Base-by-base conservation (phyloP, 192 early-diverging fungal species). In the Diversispora epigaea region DNA sequence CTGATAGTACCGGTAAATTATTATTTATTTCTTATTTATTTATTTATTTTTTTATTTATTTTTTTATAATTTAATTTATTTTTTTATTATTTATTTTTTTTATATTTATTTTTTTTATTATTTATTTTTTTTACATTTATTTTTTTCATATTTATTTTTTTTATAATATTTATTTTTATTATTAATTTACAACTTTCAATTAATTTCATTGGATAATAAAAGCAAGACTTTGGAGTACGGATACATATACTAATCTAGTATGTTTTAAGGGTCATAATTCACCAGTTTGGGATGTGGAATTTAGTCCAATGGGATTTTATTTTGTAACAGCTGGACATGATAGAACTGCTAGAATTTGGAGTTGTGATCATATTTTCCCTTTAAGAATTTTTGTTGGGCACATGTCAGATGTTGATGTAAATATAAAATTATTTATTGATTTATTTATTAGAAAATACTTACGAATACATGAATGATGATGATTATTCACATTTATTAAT, bases 351-450 rank as follows among this genome's bases (percentile, higher is more conserved):
- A 84, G 96, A 49, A 84, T 99, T 21, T 99, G 96, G 96, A 94
- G 94, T 77, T 93, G 91, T 75, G 98, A 99, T 78, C 96, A 97
- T 74, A 94, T 98, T 49, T 92, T 93, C 78, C 95, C 96, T 12
- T 79, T 99, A 77, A 89, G 98, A 67, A 92, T 99, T 44, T 98
- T 99, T 89, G 96, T 94, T 67, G 98, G 98, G 22, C 98, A 99
- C 84, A 79, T 96, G 55, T 93, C 95, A 0, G 98, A 99, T 82
- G 98, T 99, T 10, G 96, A 98, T 75, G 93, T 93, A 87, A 80
- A 82, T 80, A 72, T 22, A 56, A 43, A 22, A 41, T 15, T 43
- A 41, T 7, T 64, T 11, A 41, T n/a, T 22, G 0, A 5, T 15
- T 41, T 41, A 40, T 6, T 64, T 43, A 44, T 58, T 17, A 19